A percentile compares a stretch with the other conserved stretches of the same genome.
Conservation (phyloP, 768 basidiomycete genomes). For the Lentinula sp. region DNA sequence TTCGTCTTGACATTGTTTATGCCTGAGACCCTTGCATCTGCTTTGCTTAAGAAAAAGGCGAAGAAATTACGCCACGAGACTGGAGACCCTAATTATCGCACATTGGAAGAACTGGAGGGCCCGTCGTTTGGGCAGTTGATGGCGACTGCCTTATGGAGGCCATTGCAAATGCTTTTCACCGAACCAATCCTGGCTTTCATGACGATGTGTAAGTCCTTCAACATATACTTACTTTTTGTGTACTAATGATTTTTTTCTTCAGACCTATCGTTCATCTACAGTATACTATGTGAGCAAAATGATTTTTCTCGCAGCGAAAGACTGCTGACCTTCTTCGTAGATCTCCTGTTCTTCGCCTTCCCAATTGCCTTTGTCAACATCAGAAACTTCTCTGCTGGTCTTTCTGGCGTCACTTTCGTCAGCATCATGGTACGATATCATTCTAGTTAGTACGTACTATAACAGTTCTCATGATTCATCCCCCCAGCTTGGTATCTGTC, state of each 20-base stretch:
- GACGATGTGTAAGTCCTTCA: slow-evolving; percentile 26
- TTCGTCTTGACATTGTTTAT: slow-evolving; percentile 33
- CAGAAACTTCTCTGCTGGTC: slow-evolving; percentile 31
- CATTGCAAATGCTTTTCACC: slow-evolving; percentile 33
- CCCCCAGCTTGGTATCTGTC: slow-evolving; percentile 26
- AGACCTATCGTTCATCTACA: slow-evolving; percentile 40
- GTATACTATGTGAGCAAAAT: slow-evolving; percentile 26
- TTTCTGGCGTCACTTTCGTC: slow-evolving; percentile 35
- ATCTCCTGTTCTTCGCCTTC: slow-evolving; percentile 38
- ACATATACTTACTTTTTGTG: background rate
- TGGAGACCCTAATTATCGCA: slow-evolving; percentile 25
- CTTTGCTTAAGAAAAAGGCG: slow-evolving; percentile 38
- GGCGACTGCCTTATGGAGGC: slow-evolving; percentile 30
- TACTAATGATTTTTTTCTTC: background rate
- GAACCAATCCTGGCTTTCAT: slow-evolving; percentile 41
- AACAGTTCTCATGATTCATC: background rate
- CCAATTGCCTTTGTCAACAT: slow-evolving; percentile 35
- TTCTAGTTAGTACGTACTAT: background rate
- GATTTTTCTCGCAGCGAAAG: background rate
- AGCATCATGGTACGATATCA: slow-evolving; percentile 30
- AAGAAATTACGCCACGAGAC: slow-evolving; percentile 31
- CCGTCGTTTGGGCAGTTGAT: slow-evolving; percentile 24
- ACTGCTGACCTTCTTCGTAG: slow-evolving; percentile 8
- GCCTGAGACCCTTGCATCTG: slow-evolving; percentile 47
- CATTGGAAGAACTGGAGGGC: slow-evolving; percentile 33